Evolutionary conservation across 169 alveolate genomes (phyloP).

Genomic region (Plasmodium knowlesi): DNA sequence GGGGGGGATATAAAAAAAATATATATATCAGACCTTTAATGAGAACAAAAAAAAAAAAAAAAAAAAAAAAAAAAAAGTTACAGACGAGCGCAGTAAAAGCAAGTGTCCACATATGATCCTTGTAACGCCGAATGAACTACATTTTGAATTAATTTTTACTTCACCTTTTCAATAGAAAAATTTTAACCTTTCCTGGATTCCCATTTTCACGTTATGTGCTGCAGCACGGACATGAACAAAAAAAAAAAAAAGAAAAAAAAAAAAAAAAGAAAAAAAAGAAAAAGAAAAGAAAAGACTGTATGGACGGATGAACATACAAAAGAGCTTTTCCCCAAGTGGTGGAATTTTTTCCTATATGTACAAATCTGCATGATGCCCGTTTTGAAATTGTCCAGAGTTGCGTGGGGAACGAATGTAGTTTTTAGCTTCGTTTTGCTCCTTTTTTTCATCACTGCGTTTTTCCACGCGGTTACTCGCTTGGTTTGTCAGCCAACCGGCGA

Average conservation of each 20-base stretch:
- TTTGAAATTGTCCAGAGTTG: constrained; percentile 10
- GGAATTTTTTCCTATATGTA: not conserved
- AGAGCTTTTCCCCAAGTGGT: not conserved
- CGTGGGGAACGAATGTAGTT: not conserved
- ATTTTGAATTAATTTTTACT: constrained; percentile 30
- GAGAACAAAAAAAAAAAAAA: constrained; percentile 14
- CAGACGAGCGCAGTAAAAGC: constrained; percentile 11
- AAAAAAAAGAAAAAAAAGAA: constrained; percentile 3
- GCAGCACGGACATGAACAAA: constrained; percentile 19
- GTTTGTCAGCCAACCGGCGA: not conserved
- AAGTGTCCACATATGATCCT: constrained; percentile 10
- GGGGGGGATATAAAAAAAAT: constrained; percentile 15
- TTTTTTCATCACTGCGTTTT: not conserved
- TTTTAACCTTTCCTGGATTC: constrained; percentile 23
- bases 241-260: constrained; percentile 6
- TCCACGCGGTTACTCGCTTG: not conserved
- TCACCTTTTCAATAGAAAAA: constrained; percentile 22
- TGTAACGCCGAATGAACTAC: constrained; percentile 6
- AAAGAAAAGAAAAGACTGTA: constrained; percentile 5
- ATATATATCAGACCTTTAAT: not conserved
- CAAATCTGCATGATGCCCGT: constrained; percentile 1
- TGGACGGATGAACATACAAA: constrained; percentile 12
- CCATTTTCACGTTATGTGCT: not conserved
- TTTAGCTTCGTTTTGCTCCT: constrained; percentile 23
- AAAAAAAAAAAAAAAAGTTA: constrained; percentile 13